Conservation (phyloP, 1,284 basidiomycete genomes). For the Xerocomus amazonicus region DNA sequence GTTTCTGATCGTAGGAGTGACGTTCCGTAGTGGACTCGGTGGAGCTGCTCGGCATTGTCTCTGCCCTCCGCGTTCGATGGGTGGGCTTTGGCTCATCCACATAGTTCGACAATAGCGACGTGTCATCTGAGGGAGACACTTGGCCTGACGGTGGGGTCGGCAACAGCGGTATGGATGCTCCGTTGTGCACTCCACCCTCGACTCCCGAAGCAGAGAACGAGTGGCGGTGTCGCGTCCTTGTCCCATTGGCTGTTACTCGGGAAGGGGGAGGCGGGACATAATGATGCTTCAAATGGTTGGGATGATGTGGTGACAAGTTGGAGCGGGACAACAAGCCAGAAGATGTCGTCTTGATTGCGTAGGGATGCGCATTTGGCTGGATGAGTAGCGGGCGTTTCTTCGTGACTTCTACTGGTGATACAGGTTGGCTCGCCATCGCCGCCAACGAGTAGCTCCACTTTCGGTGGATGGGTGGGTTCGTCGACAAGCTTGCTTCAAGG, state of each 20-base stretch:
- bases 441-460: background rate
- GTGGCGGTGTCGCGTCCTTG: constrained; percentile 21
- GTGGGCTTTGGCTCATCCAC: constrained; percentile 1
- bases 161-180: constrained; percentile 14
- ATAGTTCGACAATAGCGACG: background rate
- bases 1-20: constrained; percentile 2
- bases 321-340: constrained; percentile 38
- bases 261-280: constrained; percentile 30
- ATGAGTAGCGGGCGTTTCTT: constrained; percentile 20
- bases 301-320: constrained; percentile 31
- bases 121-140: background rate
- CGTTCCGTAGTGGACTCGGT: constrained; percentile 1
- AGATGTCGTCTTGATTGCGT: constrained; percentile 39
- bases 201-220: constrained; percentile 23
- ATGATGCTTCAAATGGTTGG: constrained; percentile 25
- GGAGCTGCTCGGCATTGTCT: constrained; percentile 13
- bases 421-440: constrained; percentile 18
- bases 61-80: constrained; percentile 10
- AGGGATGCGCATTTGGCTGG: constrained; percentile 35
- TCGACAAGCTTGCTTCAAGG: background rate
- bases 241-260: background rate
- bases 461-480: background rate
- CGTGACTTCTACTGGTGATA: constrained; percentile 15
- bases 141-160: constrained; percentile 13
- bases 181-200: constrained; percentile 1